Evolutionary conservation across 306 rosid species (phyloP).

Genomic region (Abrus pulchellus): DNA sequence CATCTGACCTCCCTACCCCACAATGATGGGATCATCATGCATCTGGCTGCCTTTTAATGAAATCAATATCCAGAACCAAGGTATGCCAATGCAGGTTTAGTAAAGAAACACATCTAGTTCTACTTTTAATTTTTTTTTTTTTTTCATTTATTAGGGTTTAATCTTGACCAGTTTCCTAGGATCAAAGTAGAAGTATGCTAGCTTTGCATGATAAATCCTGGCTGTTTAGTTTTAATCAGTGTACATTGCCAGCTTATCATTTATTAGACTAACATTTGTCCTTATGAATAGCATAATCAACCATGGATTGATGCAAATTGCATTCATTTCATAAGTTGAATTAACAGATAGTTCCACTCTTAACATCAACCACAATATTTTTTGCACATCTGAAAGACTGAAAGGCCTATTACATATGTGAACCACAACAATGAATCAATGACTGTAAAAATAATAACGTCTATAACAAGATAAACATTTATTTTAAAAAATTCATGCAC

Average conservation of each 20-base stretch:
- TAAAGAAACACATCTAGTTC: constrained; percentile 28
- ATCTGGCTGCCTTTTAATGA: constrained; percentile 9
- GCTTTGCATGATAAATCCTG: constrained; percentile 16
- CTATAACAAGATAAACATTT: constrained; percentile 24
- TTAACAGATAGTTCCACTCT: constrained; percentile 21
- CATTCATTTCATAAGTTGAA: background rate
- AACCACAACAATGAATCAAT: constrained; percentile 26
- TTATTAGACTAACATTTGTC: constrained; percentile 29
- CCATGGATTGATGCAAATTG: background rate
- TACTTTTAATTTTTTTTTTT: background rate
- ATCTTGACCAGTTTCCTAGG: background rate
- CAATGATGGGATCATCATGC: constrained; percentile 5
- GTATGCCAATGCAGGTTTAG: background rate
- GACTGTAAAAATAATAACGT: constrained; percentile 9
- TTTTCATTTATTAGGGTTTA: constrained; percentile 10
- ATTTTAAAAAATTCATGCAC: constrained; percentile 40
- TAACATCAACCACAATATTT: background rate
- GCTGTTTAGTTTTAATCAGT: constrained; percentile 5
- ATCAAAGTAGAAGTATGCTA: background rate
- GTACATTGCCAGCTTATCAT: background rate
- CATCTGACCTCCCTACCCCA: constrained; percentile 27
- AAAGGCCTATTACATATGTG: constrained; percentile 1
- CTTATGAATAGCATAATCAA: constrained; percentile 15
- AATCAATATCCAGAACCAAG: constrained; percentile 30
- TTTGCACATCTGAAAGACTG: constrained; percentile 19